phyloP scores from a whole-genome alignment of 1,284 basidiomycete genomes.

The Tausonia pullulans region DNA sequence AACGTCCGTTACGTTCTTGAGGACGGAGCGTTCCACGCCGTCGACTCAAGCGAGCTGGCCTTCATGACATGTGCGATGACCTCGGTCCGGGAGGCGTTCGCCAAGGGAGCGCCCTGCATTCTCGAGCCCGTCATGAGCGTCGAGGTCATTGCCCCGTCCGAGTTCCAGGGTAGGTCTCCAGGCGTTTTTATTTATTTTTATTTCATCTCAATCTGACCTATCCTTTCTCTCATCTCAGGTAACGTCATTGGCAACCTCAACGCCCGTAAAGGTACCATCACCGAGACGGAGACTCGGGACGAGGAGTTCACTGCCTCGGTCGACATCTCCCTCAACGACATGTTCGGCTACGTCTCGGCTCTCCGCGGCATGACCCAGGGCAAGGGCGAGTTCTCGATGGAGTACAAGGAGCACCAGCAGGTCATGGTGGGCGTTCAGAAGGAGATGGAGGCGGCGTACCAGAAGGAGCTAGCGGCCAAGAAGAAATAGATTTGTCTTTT shows the following conservation, averaged over 20 bases:
- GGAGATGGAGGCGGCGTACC: slow-evolving; percentile 61
- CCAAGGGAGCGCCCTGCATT: slow-evolving; percentile 64
- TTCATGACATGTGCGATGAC: slow-evolving; percentile 84
- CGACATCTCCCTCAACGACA: slow-evolving; percentile 92
- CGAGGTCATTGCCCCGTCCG: slow-evolving; percentile 88
- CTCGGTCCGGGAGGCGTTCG: slow-evolving; percentile 86
- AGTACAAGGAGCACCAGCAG: slow-evolving; percentile 48
- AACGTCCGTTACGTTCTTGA: slow-evolving; percentile 80
- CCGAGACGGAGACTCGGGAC: slow-evolving; percentile 92
- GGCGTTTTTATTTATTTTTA: not conserved
- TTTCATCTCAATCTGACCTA: slow-evolving; percentile 3
- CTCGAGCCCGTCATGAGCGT: slow-evolving; percentile 98
- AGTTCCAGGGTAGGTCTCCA: slow-evolving; percentile 72
- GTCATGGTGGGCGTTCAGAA: slow-evolving; percentile 82
- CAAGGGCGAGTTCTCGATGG: slow-evolving; percentile 46
- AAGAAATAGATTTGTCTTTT: slow-evolving; percentile 7
- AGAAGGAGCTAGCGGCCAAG: slow-evolving; percentile 40
- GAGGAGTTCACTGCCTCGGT: slow-evolving; percentile 91
- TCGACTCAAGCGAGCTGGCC: slow-evolving; percentile 94
- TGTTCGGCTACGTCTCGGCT: slow-evolving; percentile 95
- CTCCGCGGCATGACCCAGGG: slow-evolving; percentile 90
- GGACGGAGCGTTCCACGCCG: slow-evolving; percentile 87
- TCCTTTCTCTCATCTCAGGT: slow-evolving; percentile 33
- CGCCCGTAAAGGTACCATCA: slow-evolving; percentile 83
- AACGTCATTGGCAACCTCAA: slow-evolving; percentile 91